These are phyloP conservation scores for Stephanodiscus triporus DNA, from an alignment of 108 stramenopile genomes.

Conservation along the genomic window DNA sequence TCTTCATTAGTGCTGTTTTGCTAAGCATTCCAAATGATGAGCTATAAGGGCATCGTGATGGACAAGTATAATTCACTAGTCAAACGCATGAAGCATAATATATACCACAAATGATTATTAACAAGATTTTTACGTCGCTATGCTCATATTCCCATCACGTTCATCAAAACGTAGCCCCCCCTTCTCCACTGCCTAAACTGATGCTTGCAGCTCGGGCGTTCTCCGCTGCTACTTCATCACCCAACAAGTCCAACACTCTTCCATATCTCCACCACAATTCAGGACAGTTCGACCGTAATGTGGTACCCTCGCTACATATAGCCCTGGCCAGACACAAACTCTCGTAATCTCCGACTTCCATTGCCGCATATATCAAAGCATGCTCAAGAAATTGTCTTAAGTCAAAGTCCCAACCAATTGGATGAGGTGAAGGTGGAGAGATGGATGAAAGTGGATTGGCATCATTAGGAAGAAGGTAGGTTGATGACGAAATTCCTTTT, in stretches of 20 bases:
- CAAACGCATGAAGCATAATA: too few relatives aligned
- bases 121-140: too few relatives aligned
- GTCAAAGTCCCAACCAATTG: constrained; percentile 73
- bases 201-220: constrained; percentile 73
- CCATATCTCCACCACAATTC: constrained; percentile 88
- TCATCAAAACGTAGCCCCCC: constrained; percentile 33
- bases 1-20: too few relatives aligned
- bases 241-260: constrained; percentile 70
- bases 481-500: constrained; percentile 34
- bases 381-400: constrained; percentile 74
- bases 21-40: too few relatives aligned
- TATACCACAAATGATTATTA: too few relatives aligned
- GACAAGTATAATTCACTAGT: too few relatives aligned
- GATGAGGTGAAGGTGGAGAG: neutral
- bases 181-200: constrained; percentile 72
- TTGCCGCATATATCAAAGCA: constrained; percentile 74
- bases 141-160: neutral
- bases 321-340: constrained; percentile 70
- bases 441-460: neutral
- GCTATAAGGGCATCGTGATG: too few relatives aligned
- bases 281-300: constrained; percentile 79
- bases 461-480: constrained; percentile 10
- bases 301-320: constrained; percentile 83
- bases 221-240: constrained; percentile 83
- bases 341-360: constrained; percentile 71